A percentile compares a stretch with the other conserved stretches of the same genome.
phyloP scores from a whole-genome alignment of 345 rosid genomes.

The Lagerstroemia speciosa region DNA sequence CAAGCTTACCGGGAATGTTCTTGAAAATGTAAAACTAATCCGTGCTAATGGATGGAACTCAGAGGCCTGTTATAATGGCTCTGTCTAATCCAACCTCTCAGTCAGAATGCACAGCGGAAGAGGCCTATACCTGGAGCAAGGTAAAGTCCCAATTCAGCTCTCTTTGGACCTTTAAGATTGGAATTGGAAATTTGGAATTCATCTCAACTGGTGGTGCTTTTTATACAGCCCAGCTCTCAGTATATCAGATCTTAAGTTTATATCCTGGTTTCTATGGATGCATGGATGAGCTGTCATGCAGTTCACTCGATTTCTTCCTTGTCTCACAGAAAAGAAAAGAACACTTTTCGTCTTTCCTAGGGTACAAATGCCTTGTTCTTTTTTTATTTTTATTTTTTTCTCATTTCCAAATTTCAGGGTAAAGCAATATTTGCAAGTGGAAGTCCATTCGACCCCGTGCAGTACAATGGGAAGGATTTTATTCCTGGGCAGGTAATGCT shows the following conservation, averaged over 20 bases:
- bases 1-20: neutral
- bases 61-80: conserved; percentile 92
- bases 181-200: too few relatives aligned
- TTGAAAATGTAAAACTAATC: neutral
- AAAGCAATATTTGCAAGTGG: conserved; percentile 90
- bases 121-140: conserved; percentile 86
- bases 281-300: neutral
- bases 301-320: too few relatives aligned
- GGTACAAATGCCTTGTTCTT: neutral
- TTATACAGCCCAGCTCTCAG: neutral
- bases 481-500: conserved; percentile 70
- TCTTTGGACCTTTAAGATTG: too few relatives aligned
- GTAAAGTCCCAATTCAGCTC: conserved; percentile 20
- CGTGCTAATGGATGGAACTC: conserved; percentile 7
- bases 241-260: neutral
- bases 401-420: conserved; percentile 41
- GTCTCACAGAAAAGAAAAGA: too few relatives aligned
- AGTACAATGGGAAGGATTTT: conserved; percentile 51
- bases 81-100: conserved; percentile 96
- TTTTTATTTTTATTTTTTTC: neutral
- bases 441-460: conserved; percentile 81
- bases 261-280: too few relatives aligned
- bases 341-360: neutral
- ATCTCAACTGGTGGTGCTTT: neutral
- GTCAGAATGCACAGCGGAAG: conserved; percentile 95